These are phyloP conservation scores for Larix sibirica DNA, from an alignment of 83 land plant species.

Conservation along the genomic window DNA sequence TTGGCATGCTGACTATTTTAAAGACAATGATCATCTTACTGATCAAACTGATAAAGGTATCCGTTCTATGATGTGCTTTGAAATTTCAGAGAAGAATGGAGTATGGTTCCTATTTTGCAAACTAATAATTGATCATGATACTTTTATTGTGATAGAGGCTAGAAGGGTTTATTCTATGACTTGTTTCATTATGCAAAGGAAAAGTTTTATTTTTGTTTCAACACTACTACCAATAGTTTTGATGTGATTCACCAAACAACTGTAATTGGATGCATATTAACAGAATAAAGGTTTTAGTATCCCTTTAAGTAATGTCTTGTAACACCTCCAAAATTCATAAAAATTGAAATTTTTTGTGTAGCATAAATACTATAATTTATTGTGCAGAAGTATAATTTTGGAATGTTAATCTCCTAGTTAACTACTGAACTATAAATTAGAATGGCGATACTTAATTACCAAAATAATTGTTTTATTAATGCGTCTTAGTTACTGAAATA, in stretches of 20 bases:
- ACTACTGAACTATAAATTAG: too few species aligned
- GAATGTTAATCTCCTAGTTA: too few species aligned
- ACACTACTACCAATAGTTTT: not conserved
- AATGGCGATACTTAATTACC: too few species aligned
- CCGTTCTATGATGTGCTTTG: not conserved
- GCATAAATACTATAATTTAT: too few species aligned
- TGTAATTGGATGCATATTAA: not conserved
- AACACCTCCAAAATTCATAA: too few species aligned
- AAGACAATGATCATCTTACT: not conserved
- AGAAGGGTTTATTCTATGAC: not conserved
- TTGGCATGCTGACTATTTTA: not conserved
- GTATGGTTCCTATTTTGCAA: not conserved
- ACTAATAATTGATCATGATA: not conserved
- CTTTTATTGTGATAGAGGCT: not conserved
- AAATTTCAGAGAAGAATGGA: not conserved
- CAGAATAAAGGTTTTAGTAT: not conserved
- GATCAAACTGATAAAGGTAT: not conserved
- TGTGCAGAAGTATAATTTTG: too few species aligned
- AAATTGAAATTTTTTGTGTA: too few species aligned
- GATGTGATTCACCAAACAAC: not conserved
- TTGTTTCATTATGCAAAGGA: not conserved
- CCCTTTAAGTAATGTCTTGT: too few species aligned
- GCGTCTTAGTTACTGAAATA: too few species aligned
- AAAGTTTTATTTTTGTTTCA: not conserved
- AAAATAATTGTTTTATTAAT: too few species aligned